phyloP scores from a whole-genome alignment of 2,329 filamentous ascomycete species.

The Chaetothyriales sp. region DNA sequence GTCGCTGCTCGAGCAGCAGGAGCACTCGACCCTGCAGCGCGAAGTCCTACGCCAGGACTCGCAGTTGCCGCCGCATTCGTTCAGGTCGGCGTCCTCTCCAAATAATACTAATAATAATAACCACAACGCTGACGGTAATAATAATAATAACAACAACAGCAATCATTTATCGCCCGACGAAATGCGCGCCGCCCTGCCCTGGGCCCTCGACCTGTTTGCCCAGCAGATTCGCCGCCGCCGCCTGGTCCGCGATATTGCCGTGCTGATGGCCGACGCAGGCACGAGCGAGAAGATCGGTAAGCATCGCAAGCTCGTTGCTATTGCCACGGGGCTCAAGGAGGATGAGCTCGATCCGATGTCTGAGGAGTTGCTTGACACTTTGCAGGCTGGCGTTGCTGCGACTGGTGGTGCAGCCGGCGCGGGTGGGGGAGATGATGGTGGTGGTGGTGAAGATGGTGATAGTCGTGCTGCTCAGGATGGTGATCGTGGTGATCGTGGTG shows the following conservation, averaged over 20 bases:
- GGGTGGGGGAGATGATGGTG: not conserved
- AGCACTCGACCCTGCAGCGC: constrained; percentile 23
- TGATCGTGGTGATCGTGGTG: too few species aligned
- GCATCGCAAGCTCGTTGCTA: constrained; percentile 31
- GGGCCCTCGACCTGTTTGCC: constrained; percentile 26
- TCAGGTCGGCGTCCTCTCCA: constrained; percentile 14
- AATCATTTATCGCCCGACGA: constrained; percentile 20
- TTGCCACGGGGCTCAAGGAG: constrained; percentile 33
- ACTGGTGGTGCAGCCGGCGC: not conserved
- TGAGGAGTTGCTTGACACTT: constrained; percentile 29
- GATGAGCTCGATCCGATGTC: constrained; percentile 34
- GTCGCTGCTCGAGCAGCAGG: constrained; percentile 31
- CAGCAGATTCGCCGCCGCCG: constrained; percentile 23
- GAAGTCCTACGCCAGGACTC: constrained; percentile 18
- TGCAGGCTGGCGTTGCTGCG: constrained; percentile 19
- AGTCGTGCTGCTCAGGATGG: too few species aligned
- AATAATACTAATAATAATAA: constrained; percentile 4
- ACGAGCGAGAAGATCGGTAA: constrained; percentile 32
- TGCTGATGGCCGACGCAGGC: constrained; percentile 24
- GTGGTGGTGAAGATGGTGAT: not conserved
- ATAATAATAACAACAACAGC: not conserved
- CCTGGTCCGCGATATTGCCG: constrained; percentile 14
- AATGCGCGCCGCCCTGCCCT: constrained; percentile 22
- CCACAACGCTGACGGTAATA: constrained; percentile 1
- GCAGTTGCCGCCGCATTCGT: constrained; percentile 13